phyloP scores from a whole-genome alignment of 164 flowering plant species.

The Piper longum region DNA sequence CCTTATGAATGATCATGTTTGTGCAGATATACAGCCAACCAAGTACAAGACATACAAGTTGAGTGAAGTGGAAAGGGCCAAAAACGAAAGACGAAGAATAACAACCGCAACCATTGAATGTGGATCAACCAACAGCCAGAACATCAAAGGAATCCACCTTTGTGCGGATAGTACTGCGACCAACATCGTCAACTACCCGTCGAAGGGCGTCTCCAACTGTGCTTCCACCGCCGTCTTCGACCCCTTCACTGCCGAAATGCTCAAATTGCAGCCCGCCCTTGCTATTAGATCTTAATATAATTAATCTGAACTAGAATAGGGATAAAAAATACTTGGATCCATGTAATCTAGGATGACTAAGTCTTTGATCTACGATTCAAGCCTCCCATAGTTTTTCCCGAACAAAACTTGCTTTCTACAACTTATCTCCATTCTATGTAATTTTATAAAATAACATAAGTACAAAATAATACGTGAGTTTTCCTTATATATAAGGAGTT shows the following conservation, averaged over 20 bases:
- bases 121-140: background rate
- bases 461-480: too few relatives aligned
- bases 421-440: too few relatives aligned
- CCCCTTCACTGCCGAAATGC: background rate
- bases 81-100: background rate
- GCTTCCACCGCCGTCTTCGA: background rate
- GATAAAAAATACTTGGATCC: too few relatives aligned
- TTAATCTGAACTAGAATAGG: too few relatives aligned
- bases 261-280: background rate
- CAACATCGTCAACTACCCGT: background rate
- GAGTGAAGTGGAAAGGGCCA: constrained; percentile 2
- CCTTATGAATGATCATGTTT: background rate
- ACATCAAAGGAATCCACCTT: background rate
- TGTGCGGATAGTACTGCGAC: background rate
- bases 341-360: too few relatives aligned
- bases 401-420: too few relatives aligned
- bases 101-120: background rate
- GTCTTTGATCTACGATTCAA: too few relatives aligned
- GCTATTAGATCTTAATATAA: too few relatives aligned
- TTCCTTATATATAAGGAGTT: too few relatives aligned
- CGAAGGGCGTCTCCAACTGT: constrained; percentile 1
- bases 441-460: too few relatives aligned
- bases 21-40: constrained; percentile 1
- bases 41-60: background rate
- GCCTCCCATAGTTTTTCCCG: too few relatives aligned